Evolutionary conservation across 2,329 filamentous ascomycete genomes (phyloP), one percentile per base, ranked within the genome.

Genomic region (Trichoderma atrobrunneum): DNA sequence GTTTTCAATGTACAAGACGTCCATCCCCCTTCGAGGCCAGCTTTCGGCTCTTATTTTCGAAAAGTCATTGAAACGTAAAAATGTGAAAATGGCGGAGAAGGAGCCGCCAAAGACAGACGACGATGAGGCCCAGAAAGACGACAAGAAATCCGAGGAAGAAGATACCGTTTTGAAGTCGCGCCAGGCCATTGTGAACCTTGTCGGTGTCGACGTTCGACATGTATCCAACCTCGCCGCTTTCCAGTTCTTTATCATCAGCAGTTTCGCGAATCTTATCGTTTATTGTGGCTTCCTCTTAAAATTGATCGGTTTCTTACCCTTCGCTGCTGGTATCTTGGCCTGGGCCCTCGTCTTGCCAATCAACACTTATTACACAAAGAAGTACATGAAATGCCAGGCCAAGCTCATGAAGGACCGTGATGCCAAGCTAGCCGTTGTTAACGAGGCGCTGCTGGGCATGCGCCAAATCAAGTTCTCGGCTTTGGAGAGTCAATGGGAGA

Each of bases 401-500:
- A 83, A 85, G 64, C 80, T 95, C 64, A 95, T 95, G 92, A 92
- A 92, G 78, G 85, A 90, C 32, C 86, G 93, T 59, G 93, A 95
- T 79, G 85, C 89, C 70, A 95, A 95, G 80, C 86, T 94, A 81
- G 90, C 87, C 0, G 87, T 94, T 16, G 87, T 96, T 34, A 92
- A 92, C 1, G 93, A 96, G 79, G 92, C 91, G 0, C 82, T 96
- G 1, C 88, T 92, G 76, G 93, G 93, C 8, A 95, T 95, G 74
- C 88, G 92, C 1, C 93, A 96, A 80, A 93, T 96, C 82, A 96
- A 96, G 77, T 94, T 95, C 76, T 92, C 92, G 0, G 93, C 93
- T 1, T 81, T 94, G 2, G 93, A 95, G 79, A 82, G 84, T 24
- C 89, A 92, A 75, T 95, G 93, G 93, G 89, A 94, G 78, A 84